Base-by-base conservation (phyloP, 345 rosid genomes). In the Hirschfeldia incana region DNA sequence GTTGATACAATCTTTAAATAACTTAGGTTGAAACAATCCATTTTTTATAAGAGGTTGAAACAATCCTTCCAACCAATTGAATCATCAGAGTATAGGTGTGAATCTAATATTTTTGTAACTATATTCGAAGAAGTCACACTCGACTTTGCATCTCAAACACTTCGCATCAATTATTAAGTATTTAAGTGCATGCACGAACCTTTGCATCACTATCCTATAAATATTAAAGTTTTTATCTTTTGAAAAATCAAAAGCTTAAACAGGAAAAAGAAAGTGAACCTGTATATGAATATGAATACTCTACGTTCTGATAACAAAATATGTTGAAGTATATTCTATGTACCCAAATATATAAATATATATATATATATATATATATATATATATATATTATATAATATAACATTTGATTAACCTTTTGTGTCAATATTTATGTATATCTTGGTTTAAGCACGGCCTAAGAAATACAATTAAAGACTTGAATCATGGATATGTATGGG, bases 141-240 rank as follows among this genome's bases (percentile, higher is more conserved):
- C 78, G 28, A 79, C 66, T 74, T 79, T 74, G 75, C 82, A 68
- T 61, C 71, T 79, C 69, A 27, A 15, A 46, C 15, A 26, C 4
- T 33, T 44, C 37, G 39, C 44, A 55, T 8, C 33, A 70, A 65
- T 39, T 37, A 65, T 15, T 28, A n/a, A 26, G 21, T 21, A 21
- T 21, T 21, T 21, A 21, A n/a, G 58, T 67, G 64, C 74, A 73
- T 61, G 78, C 82, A 79, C 65, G 69, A 73, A 62, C 70, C 74
- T 79, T 73, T 49, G 27, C 8, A 65, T 46, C 78, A 67, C 65
- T 67, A 34, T 73, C 82, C 74, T 36, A 46, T 60, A 33, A 34
- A 67, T 61, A 16, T 42, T 73, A 61, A 73, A 67, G 44, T 59
- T 21, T 72, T 21, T 65, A 63, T 29, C 57, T 44, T 67, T 68